Evolutionary conservation across 441 rosid species (phyloP).

Genomic region (Cnidoscolus chayamansa): DNA sequence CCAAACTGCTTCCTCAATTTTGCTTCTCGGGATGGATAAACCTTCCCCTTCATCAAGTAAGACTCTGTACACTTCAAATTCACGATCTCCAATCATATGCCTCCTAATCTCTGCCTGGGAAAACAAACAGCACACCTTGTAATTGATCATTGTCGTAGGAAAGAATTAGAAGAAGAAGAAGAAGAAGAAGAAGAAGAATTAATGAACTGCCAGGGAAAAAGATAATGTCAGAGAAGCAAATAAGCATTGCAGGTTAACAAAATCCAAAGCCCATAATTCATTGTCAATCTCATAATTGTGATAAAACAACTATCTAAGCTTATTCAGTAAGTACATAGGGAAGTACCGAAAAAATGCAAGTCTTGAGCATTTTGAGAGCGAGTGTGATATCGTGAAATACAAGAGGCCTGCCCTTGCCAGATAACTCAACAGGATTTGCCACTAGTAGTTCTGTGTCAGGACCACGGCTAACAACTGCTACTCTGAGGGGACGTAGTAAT

Average conservation of each 20-base stretch:
- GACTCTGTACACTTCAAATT: constrained; percentile 88
- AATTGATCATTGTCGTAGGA: background rate
- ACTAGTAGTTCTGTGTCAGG: constrained; percentile 85
- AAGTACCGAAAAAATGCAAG: constrained; percentile 66
- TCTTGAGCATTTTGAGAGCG: constrained; percentile 66
- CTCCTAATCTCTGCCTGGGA: constrained; percentile 79
- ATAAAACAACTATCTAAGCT: background rate
- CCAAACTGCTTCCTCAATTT: constrained; percentile 75
- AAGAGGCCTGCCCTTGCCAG: constrained; percentile 91
- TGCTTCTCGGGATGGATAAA: constrained; percentile 38
- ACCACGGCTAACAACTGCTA: constrained; percentile 70
- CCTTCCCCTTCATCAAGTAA: constrained; percentile 75
- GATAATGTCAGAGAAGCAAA: background rate
- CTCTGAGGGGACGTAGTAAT: constrained; percentile 70
- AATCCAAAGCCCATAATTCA: background rate
- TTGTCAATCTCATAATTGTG: constrained; percentile 11
- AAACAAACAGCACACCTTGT: background rate
- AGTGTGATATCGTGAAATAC: constrained; percentile 82
- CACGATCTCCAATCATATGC: constrained; percentile 64
- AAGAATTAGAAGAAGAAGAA: background rate
- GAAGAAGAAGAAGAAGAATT: background rate
- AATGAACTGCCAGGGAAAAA: too few species aligned
- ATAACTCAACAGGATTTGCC: constrained; percentile 86
- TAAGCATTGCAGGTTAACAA: background rate
- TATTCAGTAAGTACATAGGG: constrained; percentile 6